Evolutionary conservation across 306 rosid species (phyloP).

Genomic region (Prunus persica): DNA sequence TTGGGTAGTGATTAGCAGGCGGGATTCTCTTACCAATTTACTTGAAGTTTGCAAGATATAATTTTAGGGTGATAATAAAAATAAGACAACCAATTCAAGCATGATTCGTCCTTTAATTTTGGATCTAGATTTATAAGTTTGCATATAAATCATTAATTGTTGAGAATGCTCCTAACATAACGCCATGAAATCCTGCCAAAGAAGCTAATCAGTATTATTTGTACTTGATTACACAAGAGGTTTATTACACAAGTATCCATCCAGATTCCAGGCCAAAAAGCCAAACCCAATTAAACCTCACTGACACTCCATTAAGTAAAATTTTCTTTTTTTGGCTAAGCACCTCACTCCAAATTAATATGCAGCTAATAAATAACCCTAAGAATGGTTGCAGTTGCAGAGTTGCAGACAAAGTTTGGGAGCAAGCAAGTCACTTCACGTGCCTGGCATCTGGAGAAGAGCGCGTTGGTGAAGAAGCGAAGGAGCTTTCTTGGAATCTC

Average conservation of each 20-base stretch:
- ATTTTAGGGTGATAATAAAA: too few species aligned
- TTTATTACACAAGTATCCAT: neutral
- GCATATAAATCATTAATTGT: too few species aligned
- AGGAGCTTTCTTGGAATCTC: constrained; percentile 32
- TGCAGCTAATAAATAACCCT: constrained; percentile 1
- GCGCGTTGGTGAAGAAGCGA: neutral
- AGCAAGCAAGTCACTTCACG: neutral
- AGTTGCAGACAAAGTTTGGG: neutral
- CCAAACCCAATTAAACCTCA: neutral
- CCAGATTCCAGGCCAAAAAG: neutral
- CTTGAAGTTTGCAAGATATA: too few species aligned
- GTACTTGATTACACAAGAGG: neutral
- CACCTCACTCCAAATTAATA: neutral
- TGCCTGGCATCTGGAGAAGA: neutral
- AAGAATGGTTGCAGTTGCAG: neutral
- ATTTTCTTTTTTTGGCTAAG: neutral
- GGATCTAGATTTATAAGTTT: too few species aligned
- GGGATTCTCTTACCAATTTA: neutral
- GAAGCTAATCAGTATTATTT: neutral
- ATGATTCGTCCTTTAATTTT: too few species aligned
- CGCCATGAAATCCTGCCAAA: neutral
- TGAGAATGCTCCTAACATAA: too few species aligned
- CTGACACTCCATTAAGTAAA: neutral
- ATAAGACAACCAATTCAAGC: too few species aligned
- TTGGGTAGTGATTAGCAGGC: too few species aligned